Base-by-base conservation (phyloP, 805 yeast genomes). In the Sporopachydermia lactativora region DNA sequence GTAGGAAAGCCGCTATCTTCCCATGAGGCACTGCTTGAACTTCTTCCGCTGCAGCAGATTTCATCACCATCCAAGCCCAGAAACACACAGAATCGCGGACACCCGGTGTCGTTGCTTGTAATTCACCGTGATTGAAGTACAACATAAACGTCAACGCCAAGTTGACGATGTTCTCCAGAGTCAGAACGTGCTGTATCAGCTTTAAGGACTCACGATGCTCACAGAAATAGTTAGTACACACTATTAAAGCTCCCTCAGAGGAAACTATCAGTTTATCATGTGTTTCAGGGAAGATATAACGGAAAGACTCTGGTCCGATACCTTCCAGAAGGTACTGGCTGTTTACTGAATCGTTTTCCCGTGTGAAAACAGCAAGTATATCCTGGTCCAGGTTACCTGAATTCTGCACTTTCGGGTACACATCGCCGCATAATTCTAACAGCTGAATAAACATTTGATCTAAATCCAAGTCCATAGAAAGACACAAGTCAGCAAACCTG, bases 401-500 rank as follows among this genome's bases (percentile, higher is more conserved):
- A 13, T 8, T 58, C 55, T 39, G 59, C 53, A 15, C 51, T 50
- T 34, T 52, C 47, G 15, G 52, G 49, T 38, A 31, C 3, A 61
- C 53, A n/a, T 53, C 54, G 4, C 49, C 49, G 39, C 80, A 73
- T 2, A 79, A 51, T 2, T 53, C 49, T 35, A 24, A 8, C 31
- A 24, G 31, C 31, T 24, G 31, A 24, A 8, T 8, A n/a, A 54
- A 57, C 2, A 77, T 57, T 24, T 64, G 63, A 3, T 53, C 49
- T 5, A 65, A 51, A 50, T 50, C 55, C 1, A 50, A 15, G 2
- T 59, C 47, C 2, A 48, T 45, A 36, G 78, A 66, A 16, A 58
- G n/a, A 58, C 59, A 69, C 44, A 85, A 60, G 41, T 67, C 67
- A 28, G 63, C 57, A n/a, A 62, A 54, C 39, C 79, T 61, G 4